phyloP scores from a whole-genome alignment of 1,139 yeast genomes.

The Taphrina wiesneri region DNA sequence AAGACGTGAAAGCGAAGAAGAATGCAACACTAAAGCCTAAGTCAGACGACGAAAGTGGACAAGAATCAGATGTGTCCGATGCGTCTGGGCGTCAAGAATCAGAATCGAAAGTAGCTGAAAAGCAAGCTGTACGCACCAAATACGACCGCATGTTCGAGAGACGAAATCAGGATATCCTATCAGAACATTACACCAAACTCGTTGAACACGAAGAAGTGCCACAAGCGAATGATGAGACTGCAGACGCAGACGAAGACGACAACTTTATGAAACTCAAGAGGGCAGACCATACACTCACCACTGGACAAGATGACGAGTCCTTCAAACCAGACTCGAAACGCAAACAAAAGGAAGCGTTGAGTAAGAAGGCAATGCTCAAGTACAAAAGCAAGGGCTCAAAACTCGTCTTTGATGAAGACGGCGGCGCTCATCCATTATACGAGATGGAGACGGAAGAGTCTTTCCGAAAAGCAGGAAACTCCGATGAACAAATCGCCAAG shows the following conservation, averaged over 20 bases:
- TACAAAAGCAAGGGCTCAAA: conserved; percentile 67
- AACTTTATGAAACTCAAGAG: conserved; percentile 83
- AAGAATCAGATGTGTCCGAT: conserved; percentile 49
- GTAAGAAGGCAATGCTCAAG: conserved; percentile 73
- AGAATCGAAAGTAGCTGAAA: conserved; percentile 50
- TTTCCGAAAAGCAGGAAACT: conserved; percentile 75
- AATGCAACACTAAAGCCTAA: conserved; percentile 71
- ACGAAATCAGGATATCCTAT: conserved; percentile 85
- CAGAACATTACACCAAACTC: conserved; percentile 80
- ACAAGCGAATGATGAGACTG: conserved; percentile 46
- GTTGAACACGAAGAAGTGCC: conserved; percentile 42
- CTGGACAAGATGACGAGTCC: conserved; percentile 11
- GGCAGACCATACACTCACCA: conserved; percentile 40
- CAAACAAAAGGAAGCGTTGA: conserved; percentile 81
- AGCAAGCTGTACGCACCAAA: conserved; percentile 65
- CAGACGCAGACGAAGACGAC: conserved; percentile 54
- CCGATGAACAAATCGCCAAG: conserved; percentile 63
- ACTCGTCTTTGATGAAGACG: conserved; percentile 89
- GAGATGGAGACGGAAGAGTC: conserved; percentile 90
- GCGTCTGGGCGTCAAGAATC: conserved; percentile 52
- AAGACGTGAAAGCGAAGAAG: conserved; percentile 65
- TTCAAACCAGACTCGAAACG: conserved; percentile 64
- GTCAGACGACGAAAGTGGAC: conserved; percentile 48
- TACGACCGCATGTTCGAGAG: conserved; percentile 96
- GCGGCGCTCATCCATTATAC: conserved; percentile 82